A percentile compares a stretch with the other conserved stretches of the same genome.
Conservation (phyloP, 768 basidiomycete species). For the Lyophyllum decastes region DNA sequence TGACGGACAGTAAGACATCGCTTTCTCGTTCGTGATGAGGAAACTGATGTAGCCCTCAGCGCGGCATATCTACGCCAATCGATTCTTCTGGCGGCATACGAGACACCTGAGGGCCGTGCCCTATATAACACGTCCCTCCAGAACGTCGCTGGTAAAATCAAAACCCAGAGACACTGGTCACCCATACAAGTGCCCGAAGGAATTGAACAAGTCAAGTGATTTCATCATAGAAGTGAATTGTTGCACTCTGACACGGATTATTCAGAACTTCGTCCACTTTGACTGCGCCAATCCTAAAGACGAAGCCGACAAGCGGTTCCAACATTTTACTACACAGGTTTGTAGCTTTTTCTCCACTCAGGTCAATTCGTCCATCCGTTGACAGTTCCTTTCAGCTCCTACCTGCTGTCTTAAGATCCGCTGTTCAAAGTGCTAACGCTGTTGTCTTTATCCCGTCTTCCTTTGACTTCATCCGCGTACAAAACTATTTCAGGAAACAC, state of each 20-base stretch:
- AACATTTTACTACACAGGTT: constrained; percentile 86
- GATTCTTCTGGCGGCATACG: constrained; percentile 82
- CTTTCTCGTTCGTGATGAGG: not conserved
- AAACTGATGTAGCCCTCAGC: constrained; percentile 38
- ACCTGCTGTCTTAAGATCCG: constrained; percentile 84
- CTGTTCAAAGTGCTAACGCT: constrained; percentile 89
- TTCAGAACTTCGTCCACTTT: constrained; percentile 72
- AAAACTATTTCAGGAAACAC: constrained; percentile 80
- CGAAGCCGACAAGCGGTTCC: constrained; percentile 86
- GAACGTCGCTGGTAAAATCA: constrained; percentile 85
- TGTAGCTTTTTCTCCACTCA: not conserved
- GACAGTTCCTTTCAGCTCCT: constrained; percentile 57
- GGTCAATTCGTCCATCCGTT: not conserved
- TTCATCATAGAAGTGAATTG: not conserved
- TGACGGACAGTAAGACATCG: constrained; percentile 83
- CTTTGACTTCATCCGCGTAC: constrained; percentile 93
- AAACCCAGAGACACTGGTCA: constrained; percentile 66
- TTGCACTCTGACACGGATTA: not conserved
- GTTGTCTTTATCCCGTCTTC: constrained; percentile 91
- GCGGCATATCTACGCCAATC: constrained; percentile 88
- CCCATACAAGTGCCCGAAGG: constrained; percentile 83
- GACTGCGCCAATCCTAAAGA: constrained; percentile 70
- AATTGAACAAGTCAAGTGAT: constrained; percentile 66
- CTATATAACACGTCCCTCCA: constrained; percentile 74
- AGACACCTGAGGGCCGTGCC: constrained; percentile 84